phyloP scores from a whole-genome alignment of 129 eudicot genomes.

The Daucus carota region DNA sequence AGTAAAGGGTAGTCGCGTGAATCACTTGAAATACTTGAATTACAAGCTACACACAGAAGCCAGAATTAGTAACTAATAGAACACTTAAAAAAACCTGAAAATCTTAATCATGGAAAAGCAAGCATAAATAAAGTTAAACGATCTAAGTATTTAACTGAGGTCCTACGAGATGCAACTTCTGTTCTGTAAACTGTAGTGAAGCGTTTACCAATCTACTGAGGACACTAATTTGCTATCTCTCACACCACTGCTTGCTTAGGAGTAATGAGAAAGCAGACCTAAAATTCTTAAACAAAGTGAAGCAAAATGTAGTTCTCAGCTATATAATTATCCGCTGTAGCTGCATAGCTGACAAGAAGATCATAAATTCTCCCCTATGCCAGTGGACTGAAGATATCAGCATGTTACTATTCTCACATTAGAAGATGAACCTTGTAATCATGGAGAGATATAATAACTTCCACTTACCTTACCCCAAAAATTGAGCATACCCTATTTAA shows the following conservation, averaged over 20 bases:
- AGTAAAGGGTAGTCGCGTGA: conserved; percentile 71
- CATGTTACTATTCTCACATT: background rate
- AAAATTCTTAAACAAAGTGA: too few species aligned
- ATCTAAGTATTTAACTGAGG: background rate
- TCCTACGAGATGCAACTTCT: background rate
- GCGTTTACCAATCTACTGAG: background rate
- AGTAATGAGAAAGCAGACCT: too few species aligned
- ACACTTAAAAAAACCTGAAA: background rate
- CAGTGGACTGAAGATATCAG: too few species aligned
- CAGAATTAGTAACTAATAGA: background rate
- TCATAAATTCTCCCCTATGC: too few species aligned
- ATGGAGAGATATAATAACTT: background rate
- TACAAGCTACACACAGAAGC: conserved; percentile 39
- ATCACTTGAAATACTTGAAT: conserved; percentile 29
- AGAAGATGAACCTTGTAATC: background rate
- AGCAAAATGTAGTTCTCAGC: background rate
- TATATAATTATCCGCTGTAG: background rate
- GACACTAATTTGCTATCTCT: background rate
- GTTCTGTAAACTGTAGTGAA: background rate
- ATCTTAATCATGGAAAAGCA: background rate
- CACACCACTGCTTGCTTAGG: background rate
- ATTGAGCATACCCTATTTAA: too few species aligned
- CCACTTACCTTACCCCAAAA: background rate
- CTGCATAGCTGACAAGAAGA: too few species aligned
- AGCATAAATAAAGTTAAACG: background rate